Base-by-base conservation (phyloP, 2,329 filamentous ascomycete species). In the Ophiostoma fasciatum region DNA sequence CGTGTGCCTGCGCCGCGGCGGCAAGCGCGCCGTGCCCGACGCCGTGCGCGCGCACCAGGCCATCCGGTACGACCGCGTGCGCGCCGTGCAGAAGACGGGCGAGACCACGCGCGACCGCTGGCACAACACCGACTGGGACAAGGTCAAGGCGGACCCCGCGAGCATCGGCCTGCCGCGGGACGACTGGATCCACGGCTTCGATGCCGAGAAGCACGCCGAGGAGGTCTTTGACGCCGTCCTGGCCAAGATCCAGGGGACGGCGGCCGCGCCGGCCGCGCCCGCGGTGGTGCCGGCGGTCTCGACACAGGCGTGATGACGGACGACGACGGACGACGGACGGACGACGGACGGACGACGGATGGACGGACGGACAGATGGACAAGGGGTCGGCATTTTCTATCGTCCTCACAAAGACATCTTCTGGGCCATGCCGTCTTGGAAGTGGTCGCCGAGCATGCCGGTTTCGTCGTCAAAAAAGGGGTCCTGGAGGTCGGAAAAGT, bases 41-140 rank as follows among this genome's bases (percentile, higher is more conserved):
- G 59, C 62, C 0, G 54, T 66, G 5, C 51, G 54, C 21, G 55
- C 57, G 1, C 61, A 66, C 40, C 57, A 66, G 42, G 57, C 58
- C 28, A 61, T 67, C 17, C 50, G 42, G 4, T 45, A 42, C 22
- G 33, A 65, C 3, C 60, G 65, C 11, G 64, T 68, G 15, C 52
- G 54, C 12, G 49, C 49, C 2, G 60, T 63, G 7, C 64, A 68
- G 50, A 66, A 67, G 49, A 68, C 62, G 0, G 65, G 64, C 4
- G 63, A 66, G 44, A 57, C 54, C 6, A 65, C 64, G 0, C 56
- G 64, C 20, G 63, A 68, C 42, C 59, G 58, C 53, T 71, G 66
- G 66, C 67, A 71, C 45, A 68, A 65, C 49, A 64, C 64, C 5
- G 63, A 67, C 44, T 71, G 62, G 63, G 53, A 49, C 17, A 61